Base-by-base conservation (phyloP, 2,329 filamentous ascomycete species). In the Leptosphaerulina australis region DNA sequence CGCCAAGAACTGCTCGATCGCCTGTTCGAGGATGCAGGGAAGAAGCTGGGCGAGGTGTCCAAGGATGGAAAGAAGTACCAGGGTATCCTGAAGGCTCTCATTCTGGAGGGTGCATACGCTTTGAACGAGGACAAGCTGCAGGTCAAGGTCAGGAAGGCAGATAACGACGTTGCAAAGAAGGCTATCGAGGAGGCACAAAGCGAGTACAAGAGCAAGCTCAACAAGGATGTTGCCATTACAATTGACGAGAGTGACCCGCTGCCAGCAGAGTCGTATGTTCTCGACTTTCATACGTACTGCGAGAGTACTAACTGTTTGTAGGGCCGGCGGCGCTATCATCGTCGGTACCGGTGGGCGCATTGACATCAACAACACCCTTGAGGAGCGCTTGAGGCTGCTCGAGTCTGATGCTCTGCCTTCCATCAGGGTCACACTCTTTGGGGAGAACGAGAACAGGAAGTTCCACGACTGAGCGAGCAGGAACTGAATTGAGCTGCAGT, bases 341-440 rank as follows among this genome's bases (percentile, higher is more conserved):
- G 77, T 96, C 46, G 91, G 92, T 59, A 87, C 88, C 62, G 82
- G 81, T 59, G 94, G 94, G 72, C 97, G 93, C 82, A 97, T 99
- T 72, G 91, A 96, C 68, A 93, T 99, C 75, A 92, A 97, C 83
- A 97, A 99, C 81, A 97, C 94, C 46, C 89, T 97, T 63, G 94
- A 97, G 73, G 89, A 96, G 72, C 87, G 94, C 61, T 81, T 99
- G 75, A 84, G 83, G 68, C 81, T 97, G 54, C 84, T 97, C 59
- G 88, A 96, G 77, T 86, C 87, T 49, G 88, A 89, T 62, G 89
- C 90, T 41, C 83, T 97, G 50, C 94, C 94, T 11, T 86, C 86
- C 34, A 87, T 99, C 67, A 84, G 94, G 69, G 84, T 88, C 74
- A 88, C 88, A 12, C 81, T 99, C 52, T 99, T 99, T 69, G 94